Base-by-base conservation (phyloP, 2,329 filamentous ascomycete species). In the Nemania diffusa region DNA sequence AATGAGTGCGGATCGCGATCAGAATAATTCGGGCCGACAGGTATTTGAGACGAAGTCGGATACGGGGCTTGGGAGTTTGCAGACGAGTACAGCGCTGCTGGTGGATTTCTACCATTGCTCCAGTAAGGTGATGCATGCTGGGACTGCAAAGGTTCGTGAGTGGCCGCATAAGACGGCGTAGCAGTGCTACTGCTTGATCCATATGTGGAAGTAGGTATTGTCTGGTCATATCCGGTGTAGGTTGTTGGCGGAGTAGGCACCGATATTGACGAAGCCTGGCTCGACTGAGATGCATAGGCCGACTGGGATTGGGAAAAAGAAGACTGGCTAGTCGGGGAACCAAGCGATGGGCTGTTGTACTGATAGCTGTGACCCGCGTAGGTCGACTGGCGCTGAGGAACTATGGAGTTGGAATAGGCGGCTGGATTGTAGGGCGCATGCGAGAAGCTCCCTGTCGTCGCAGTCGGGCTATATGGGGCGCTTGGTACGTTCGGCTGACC, bases 401-500 rank as follows among this genome's bases (percentile, higher is more conserved):
- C 69, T 29, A 84, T 40, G 22, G 75, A 79, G 69, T 77, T 80
- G 60, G 85, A 85, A 78, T 89, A 89, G 56, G 86, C 86, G 48
- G 87, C 86, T 27, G 87, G 87, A 72, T 89, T 88, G 76, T 89
- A 89, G 40, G 84, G 79, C 66, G 83, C 82, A 40, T 85, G 85
- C 26, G 84, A 81, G 74, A 86, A 88, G 76, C 71, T 82, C 40
- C 81, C 76, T 24, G 74, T 57, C 5, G 73, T 58, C 6, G 73
- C 40, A 71, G 80, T 73, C 85, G 81, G 74, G 59, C 75, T 77
- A 50, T 77, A 77, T 22, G 75, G 73, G 65, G 73, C 63, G 53
- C 69, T 66, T 34, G 73, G 57, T 51, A 70, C 62, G 62, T 66
- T 83, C 78, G 71, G 81, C 40, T 75, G 73, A n/a, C 51, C 62